Percentiles rank a stretch among this genome's conserved stretches.
phyloP scores from a whole-genome alignment of 768 basidiomycete genomes.

The Pleurotus salmoneostramineus region DNA sequence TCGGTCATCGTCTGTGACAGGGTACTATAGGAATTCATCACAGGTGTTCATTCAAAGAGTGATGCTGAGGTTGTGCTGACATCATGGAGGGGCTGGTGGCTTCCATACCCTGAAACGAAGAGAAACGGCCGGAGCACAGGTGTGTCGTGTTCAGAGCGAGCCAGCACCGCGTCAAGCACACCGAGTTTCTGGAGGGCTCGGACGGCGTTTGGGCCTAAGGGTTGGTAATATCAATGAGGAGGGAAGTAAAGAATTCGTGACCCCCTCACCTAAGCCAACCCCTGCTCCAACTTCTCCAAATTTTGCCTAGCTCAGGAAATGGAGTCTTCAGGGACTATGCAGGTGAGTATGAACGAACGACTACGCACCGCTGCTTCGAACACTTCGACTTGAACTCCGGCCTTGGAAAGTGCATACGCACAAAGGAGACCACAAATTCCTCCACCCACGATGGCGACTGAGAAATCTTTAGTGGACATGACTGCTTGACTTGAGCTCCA shows the following conservation, averaged over 20 bases:
- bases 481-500: no score
- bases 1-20: constrained; percentile 24
- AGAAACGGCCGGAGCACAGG: constrained; percentile 29
- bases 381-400: constrained; percentile 41
- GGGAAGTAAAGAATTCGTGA: background rate
- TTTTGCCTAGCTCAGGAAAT: constrained; percentile 26
- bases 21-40: constrained; percentile 23
- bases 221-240: background rate
- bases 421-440: constrained; percentile 51
- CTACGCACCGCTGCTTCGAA: constrained; percentile 50
- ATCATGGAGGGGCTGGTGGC: constrained; percentile 41
- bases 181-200: constrained; percentile 41
- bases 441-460: constrained; percentile 51
- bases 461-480: constrained; percentile 32
- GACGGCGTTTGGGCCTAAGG: constrained; percentile 47
- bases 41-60: background rate
- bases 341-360: background rate
- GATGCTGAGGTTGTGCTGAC: constrained; percentile 29
- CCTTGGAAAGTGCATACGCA: constrained; percentile 37
- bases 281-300: constrained; percentile 56
- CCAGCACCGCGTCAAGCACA: constrained; percentile 36
- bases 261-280: constrained; percentile 39
- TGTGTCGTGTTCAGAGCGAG: constrained; percentile 26
- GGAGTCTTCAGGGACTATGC: background rate
- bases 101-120: constrained; percentile 37